These are phyloP conservation scores for Tetradesmus lagerheimii DNA, from an alignment of 139 green algal species.

Conservation along the genomic window DNA sequence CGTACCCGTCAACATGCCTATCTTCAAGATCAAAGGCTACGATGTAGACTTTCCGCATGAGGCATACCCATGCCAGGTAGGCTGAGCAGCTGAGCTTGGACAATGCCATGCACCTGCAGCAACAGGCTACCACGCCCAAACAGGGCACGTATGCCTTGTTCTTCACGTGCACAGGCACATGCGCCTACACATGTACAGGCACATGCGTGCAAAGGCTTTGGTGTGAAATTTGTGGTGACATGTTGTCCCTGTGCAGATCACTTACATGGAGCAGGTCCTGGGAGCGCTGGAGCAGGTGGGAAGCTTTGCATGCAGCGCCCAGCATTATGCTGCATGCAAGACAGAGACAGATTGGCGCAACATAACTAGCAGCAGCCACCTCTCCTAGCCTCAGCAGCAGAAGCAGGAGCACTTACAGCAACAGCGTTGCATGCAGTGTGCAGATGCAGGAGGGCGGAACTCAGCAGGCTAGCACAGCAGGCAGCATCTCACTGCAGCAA, in stretches of 20 bases:
- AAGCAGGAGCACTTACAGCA: too few species aligned
- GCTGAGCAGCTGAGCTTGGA: not conserved
- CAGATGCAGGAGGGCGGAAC: not conserved
- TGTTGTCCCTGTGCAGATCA: constrained; percentile 62
- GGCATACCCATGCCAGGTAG: constrained; percentile 50
- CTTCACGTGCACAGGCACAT: too few species aligned
- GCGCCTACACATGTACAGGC: not conserved
- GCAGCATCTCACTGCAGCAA: not conserved
- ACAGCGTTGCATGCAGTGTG: not conserved
- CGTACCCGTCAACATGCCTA: constrained; percentile 44
- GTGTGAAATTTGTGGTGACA: not conserved
- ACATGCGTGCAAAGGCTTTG: not conserved
- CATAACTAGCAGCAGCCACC: not conserved
- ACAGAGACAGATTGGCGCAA: not conserved
- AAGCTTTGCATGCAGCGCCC: not conserved
- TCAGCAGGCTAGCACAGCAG: not conserved
- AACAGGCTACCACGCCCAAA: too few species aligned
- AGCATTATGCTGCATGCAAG: not conserved
- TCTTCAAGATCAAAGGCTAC: constrained; percentile 60
- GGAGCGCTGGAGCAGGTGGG: constrained; percentile 84
- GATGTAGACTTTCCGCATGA: constrained; percentile 62
- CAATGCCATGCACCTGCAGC: not conserved
- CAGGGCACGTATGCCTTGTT: too few species aligned
- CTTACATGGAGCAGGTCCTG: constrained; percentile 96
- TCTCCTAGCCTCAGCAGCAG: too few species aligned